A percentile compares a stretch with the other conserved stretches of the same genome.
Conservation (phyloP, 2,329 filamentous ascomycete genomes). For the Penicillium hesseltinei region DNA sequence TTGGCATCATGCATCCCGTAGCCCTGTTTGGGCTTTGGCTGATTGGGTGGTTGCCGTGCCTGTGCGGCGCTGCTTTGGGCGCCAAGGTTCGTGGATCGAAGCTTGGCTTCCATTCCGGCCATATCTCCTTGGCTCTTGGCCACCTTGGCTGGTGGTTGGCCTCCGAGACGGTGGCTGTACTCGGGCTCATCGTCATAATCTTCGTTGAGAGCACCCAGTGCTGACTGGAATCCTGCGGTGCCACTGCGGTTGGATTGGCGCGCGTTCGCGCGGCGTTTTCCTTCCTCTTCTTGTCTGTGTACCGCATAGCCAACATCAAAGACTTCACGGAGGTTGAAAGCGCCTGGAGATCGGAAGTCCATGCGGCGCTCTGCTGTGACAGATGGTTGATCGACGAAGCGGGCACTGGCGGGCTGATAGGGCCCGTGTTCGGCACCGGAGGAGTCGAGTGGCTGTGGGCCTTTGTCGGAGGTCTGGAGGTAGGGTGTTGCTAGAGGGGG, state of each 20-base stretch:
- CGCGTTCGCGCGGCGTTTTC: constrained; percentile 83
- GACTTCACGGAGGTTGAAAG: constrained; percentile 91
- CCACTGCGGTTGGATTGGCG: constrained; percentile 65
- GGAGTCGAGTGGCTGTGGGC: constrained; percentile 56
- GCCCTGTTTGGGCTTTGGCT: constrained; percentile 55
- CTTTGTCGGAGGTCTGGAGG: constrained; percentile 56
- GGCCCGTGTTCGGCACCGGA: constrained; percentile 37
- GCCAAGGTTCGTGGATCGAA: constrained; percentile 76
- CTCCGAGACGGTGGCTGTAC: constrained; percentile 50
- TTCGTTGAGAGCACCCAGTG: constrained; percentile 64
- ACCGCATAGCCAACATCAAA: constrained; percentile 99
- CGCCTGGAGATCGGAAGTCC: constrained; percentile 94
- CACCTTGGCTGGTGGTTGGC: constrained; percentile 61
- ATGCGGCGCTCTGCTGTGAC: constrained; percentile 62
- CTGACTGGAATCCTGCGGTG: constrained; percentile 60
- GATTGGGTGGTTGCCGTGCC: constrained; percentile 56
- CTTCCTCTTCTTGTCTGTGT: constrained; percentile 93
- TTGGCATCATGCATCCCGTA: constrained; percentile 87
- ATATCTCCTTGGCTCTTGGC: constrained; percentile 62
- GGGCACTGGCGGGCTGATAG: constrained; percentile 50
- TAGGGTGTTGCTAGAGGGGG: constrained; percentile 68
- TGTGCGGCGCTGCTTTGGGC: constrained; percentile 61
- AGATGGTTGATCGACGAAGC: constrained; percentile 57
- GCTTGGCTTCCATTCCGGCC: constrained; percentile 76
- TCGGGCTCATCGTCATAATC: constrained; percentile 61